Base-by-base conservation (phyloP, 2,329 filamentous ascomycete genomes). In the Apiospora sp. region DNA sequence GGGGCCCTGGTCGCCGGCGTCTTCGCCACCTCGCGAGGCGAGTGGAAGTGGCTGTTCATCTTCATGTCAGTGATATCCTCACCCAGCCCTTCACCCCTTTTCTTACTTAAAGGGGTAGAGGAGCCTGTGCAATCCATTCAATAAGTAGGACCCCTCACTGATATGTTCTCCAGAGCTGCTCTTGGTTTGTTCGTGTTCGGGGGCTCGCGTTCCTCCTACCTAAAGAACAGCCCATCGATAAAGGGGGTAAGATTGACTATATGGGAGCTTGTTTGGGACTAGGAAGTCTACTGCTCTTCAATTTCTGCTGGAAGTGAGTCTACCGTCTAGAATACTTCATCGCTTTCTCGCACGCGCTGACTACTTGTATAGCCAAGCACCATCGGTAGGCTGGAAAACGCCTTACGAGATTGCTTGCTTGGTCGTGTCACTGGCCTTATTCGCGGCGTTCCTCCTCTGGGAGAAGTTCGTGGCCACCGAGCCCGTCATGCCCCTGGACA, bases 221-320 rank as follows among this genome's bases (percentile, higher is more conserved):
- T 7, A 72, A 73, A 1, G 80, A 83, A 58, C 71, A 75, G 27
- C 79, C 81, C 0, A 77, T 82, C 58, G 81, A 84, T 74, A 74
- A 74, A n/a, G 73, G 81, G 34, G 84, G 83, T 2, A 80, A 78
- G 37, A 79, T 85, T 37, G 84, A 86, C 71, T 84, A 79, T 74
- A 71, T 83, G 14, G 87, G 85, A 0, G 81, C 81, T 1, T 77
- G 76, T 8, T 77, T 86, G 4, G 85, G 82, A 0, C 78, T 83
- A 1, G 75, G 78, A 19, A 81, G 82, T 7, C 75, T 88, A n/a
- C 77, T 87, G 1, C 75, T 87, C 0, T 88, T 87, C 72, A 88
- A 86, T 71, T 81, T 88, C n/a, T 82, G 82, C 1, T 88, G 86
- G 83, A 88, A 87, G 86, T 87, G 75, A 79, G 81, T 78, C 16